Evolutionary conservation across 495 filamentous ascomycete genomes (phyloP), one percentile per base, ranked within the genome.

Genomic region (Lasiosphaeria hispida): DNA sequence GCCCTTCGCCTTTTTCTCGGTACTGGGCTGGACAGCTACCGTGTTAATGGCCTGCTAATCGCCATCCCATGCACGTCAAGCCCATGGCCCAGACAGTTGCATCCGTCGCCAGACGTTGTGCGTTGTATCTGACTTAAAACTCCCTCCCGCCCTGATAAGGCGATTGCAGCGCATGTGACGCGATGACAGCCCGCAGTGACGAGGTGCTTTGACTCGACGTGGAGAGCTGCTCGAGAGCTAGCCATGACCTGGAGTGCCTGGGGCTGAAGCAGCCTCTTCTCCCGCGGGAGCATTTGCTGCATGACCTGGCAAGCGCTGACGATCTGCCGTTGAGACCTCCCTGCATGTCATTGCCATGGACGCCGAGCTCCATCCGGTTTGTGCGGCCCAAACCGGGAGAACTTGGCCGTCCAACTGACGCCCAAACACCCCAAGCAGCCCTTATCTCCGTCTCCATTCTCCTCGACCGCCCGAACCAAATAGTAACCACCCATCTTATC

Each of bases 291-390:
- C 37, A 14, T 18, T 45, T n/a, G 30, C 33, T 55, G 53, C 53
- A 55, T 47, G 42, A 47, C 53, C 45, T 55, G 33, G 23, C 23
- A 35, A 23, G 41, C 42, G 19, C 38, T 18, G 42, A 33, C 42
- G 43, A 47, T 55, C 53, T 55, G 53, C 53, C 53, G 42, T 35
- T 18, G 11, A 48, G 33, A 45, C 15, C 53, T 14, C 40, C n/a
- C 45, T 55, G 53, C 53, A 55, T 55, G 53, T 39, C 53, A 55
- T 55, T 39, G 48, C n/a, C 11, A 17, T 11, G 34, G 33, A 40
- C 33, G 48, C 15, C 11, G 15, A 1, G 3, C 35, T 11, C n/a
- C 48, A 19, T 52, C 15, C 10, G 34, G 13, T 41, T 13, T 23
- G 19, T 19, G 18, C n/a, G 38, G 10, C 14, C n/a, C 15, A 18